Evolutionary conservation across 345 rosid genomes (phyloP).

Genomic region (Bruguiera parviflora): DNA sequence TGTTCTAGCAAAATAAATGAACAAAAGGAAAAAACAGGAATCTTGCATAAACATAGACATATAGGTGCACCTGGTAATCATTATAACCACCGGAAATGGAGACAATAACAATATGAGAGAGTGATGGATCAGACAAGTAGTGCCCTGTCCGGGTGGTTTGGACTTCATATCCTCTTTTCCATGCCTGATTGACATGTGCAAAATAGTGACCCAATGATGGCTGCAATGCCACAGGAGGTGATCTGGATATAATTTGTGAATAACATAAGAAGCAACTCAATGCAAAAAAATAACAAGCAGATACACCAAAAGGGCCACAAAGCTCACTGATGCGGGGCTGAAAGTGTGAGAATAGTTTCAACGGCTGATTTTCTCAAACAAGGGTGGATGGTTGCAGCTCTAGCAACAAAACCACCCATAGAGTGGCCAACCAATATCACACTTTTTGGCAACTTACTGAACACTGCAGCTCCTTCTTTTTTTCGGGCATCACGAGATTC

Average conservation of each 20-base stretch:
- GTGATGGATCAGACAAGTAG: constrained; percentile 51
- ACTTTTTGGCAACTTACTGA: constrained; percentile 64
- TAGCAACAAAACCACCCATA: constrained; percentile 99
- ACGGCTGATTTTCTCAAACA: constrained; percentile 70
- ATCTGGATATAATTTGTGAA: constrained; percentile 53
- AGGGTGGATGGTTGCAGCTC: constrained; percentile 93
- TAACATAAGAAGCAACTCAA: constrained; percentile 26
- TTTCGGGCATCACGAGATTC: constrained; percentile 66
- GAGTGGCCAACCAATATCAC: constrained; percentile 98
- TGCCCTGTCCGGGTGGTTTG: constrained; percentile 50
- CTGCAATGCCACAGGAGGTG: constrained; percentile 95
- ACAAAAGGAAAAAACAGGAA: not conserved
- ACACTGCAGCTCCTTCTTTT: constrained; percentile 68
- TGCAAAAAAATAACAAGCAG: constrained; percentile 16
- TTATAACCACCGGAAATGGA: constrained; percentile 89
- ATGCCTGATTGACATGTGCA: constrained; percentile 66
- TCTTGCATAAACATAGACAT: not conserved
- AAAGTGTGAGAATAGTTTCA: constrained; percentile 84
- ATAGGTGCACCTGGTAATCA: constrained; percentile 75
- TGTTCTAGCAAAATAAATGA: not conserved
- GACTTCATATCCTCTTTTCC: constrained; percentile 78
- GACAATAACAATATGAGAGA: constrained; percentile 72
- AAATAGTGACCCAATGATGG: constrained; percentile 91
- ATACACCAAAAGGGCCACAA: constrained; percentile 20
- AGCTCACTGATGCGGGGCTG: constrained; percentile 95